Conservation (phyloP, 495 filamentous ascomycete genomes). For the Daldinia bambusicola region DNA sequence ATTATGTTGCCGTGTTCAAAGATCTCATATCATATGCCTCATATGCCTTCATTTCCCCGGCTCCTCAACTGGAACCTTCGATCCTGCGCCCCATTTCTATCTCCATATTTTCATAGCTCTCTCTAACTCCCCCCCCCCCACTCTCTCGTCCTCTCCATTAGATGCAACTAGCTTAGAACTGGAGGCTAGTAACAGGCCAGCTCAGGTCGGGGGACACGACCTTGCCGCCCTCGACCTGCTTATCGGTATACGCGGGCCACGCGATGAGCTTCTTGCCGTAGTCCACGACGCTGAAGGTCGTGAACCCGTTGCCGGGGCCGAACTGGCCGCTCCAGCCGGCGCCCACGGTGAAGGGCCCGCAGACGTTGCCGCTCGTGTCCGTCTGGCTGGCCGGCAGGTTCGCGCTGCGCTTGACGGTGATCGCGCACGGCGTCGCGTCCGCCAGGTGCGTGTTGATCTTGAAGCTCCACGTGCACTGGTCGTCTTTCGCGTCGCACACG, state of each 20-base stretch:
- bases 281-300: slow-evolving; percentile 60
- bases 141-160: neutral
- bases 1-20: neutral
- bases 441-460: slow-evolving; percentile 51
- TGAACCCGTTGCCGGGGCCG: slow-evolving; percentile 58
- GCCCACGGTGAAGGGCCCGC: slow-evolving; percentile 55
- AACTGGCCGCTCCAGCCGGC: slow-evolving; percentile 62
- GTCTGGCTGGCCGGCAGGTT: slow-evolving; percentile 52
- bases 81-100: neutral
- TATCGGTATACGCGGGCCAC: slow-evolving; percentile 58
- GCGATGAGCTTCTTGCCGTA: slow-evolving; percentile 51
- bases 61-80: neutral
- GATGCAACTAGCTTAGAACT: slow-evolving; percentile 47
- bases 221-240: slow-evolving; percentile 51
- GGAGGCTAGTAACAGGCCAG: slow-evolving; percentile 52
- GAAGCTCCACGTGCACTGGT: slow-evolving; percentile 58
- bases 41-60: neutral
- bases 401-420: slow-evolving; percentile 45
- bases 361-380: slow-evolving; percentile 47
- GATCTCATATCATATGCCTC: neutral
- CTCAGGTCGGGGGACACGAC: slow-evolving; percentile 57
- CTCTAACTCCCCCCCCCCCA: neutral
- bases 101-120: neutral
- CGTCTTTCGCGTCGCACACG: slow-evolving; percentile 54
- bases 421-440: slow-evolving; percentile 47